Evolutionary conservation across 2,329 filamentous ascomycete species (phyloP), one percentile per base, ranked within the genome.

Genomic region (Penicillium janthinellum): DNA sequence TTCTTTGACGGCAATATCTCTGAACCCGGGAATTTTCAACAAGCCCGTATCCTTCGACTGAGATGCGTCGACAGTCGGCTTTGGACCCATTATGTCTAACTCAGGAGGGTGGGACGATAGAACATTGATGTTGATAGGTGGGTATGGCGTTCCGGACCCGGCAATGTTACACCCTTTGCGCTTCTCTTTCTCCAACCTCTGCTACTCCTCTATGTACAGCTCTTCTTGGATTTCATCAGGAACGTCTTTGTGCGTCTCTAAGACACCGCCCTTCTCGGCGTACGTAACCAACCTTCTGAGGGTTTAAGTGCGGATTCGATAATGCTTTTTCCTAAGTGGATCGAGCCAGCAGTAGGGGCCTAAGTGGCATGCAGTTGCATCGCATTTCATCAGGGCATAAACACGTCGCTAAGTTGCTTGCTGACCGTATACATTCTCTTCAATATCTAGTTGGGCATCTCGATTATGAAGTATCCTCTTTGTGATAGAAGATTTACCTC

Each of bases 1-100:
- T 49, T 62, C 57, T 57, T 59, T 65, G 48, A 64, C 51, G 45
- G 64, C 64, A 20, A 60, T 50, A 42, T 65, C 64, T 39, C 42
- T 61, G 44, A 58, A 57, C 15, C 64, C 57, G 37, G 59, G 59
- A 31, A 62, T 62, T 41, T 56, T 49, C 11, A 61, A 38, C 45
- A 20, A 35, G 17, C 48, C 42, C 25, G 54, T 25, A 55, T 38
- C 38, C 39, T 41, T 61, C 39, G 39, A 52, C 49, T 20, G n/a
- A n/a, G 25, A 14, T 11, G 54, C 20, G 28, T 41, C 47, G 53
- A 25, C 39, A 34, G 15, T n/a, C 45, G 52, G 8, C n/a, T 25
- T 51, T 17, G 48, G 2, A 34, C 35, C 25, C 44, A 41, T 37
- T 20, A 54, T 49, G n/a, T 48, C 58, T n/a, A 38, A 28, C 34